Conservation (phyloP, 139 green algal species). For the Klebsormidium nitens region DNA sequence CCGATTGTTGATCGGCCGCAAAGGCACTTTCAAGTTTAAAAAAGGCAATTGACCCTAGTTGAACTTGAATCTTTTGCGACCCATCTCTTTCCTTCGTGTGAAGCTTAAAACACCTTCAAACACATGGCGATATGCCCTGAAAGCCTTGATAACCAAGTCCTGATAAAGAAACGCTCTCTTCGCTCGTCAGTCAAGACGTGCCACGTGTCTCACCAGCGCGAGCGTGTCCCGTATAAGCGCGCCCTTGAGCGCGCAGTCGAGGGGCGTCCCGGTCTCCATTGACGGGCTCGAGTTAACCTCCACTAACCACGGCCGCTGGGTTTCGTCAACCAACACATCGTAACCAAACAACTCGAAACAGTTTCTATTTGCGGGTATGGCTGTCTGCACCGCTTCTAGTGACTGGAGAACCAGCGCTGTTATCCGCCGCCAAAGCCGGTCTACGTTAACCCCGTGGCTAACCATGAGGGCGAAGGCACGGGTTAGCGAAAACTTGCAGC, state of each 20-base stretch:
- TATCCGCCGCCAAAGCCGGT: slow-evolving; percentile 24
- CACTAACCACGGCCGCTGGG: neutral
- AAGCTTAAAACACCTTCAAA: too few species aligned
- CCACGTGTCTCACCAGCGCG: neutral
- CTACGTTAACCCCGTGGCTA: neutral
- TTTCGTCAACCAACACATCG: neutral
- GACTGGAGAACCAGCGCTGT: slow-evolving; percentile 35
- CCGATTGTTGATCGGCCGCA: too few species aligned
- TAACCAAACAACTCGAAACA: slow-evolving; percentile 9
- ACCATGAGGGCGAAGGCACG: neutral
- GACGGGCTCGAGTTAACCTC: slow-evolving; percentile 9
- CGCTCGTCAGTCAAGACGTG: too few species aligned
- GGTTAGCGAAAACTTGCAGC: neutral
- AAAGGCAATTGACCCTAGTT: too few species aligned
- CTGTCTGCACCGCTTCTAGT: slow-evolving; percentile 51
- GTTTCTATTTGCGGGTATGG: neutral
- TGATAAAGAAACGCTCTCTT: too few species aligned
- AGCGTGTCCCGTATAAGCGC: neutral
- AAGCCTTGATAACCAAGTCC: too few species aligned
- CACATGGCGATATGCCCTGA: too few species aligned
- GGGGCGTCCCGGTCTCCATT: neutral
- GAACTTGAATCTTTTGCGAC: too few species aligned
- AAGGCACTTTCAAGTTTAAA: too few species aligned
- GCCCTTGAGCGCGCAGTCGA: slow-evolving; percentile 9
- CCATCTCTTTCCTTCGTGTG: too few species aligned